Conservation (phyloP, 305 asterid species). For the Rubia peregrina region DNA sequence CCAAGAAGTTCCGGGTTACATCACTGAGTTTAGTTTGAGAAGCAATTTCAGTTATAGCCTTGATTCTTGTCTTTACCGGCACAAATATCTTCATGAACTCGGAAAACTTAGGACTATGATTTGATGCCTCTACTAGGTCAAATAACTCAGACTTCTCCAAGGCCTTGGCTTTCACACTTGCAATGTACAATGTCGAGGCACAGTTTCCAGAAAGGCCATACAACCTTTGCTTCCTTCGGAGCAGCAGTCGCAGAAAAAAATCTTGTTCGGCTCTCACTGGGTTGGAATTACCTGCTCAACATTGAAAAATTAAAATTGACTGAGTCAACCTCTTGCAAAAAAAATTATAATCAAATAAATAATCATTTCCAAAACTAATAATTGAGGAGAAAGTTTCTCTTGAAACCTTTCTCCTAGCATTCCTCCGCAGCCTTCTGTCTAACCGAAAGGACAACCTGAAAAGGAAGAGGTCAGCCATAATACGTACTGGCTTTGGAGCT, state of each 20-base stretch:
- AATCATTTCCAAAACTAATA: not conserved
- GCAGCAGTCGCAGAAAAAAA: not conserved
- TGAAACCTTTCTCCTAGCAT: slow-evolving; percentile 52
- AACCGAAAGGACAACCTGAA: slow-evolving; percentile 87
- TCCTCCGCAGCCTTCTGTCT: slow-evolving; percentile 97
- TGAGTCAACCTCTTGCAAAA: not conserved
- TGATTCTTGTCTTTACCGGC: slow-evolving; percentile 47
- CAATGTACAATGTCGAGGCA: slow-evolving; percentile 79
- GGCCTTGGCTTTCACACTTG: slow-evolving; percentile 65
- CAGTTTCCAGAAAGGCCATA: slow-evolving; percentile 87
- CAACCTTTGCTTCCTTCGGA: slow-evolving; percentile 53
- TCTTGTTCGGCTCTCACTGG: slow-evolving; percentile 32
- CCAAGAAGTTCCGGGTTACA: slow-evolving; percentile 65
- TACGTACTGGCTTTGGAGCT: too few relatives aligned
- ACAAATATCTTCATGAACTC: slow-evolving; percentile 82
- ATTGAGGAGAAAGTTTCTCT: not conserved
- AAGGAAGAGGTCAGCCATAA: slow-evolving; percentile 94
- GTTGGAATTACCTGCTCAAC: slow-evolving; percentile 49
- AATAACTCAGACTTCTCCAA: slow-evolving; percentile 73
- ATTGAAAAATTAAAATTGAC: not conserved
- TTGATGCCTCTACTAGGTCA: slow-evolving; percentile 62
- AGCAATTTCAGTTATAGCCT: slow-evolving; percentile 58
- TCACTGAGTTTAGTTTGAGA: slow-evolving; percentile 57
- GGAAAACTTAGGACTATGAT: slow-evolving; percentile 65
- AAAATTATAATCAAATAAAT: not conserved